Conservation (phyloP, 805 yeast genomes). For the Maudiozyma pseudohumilis region DNA sequence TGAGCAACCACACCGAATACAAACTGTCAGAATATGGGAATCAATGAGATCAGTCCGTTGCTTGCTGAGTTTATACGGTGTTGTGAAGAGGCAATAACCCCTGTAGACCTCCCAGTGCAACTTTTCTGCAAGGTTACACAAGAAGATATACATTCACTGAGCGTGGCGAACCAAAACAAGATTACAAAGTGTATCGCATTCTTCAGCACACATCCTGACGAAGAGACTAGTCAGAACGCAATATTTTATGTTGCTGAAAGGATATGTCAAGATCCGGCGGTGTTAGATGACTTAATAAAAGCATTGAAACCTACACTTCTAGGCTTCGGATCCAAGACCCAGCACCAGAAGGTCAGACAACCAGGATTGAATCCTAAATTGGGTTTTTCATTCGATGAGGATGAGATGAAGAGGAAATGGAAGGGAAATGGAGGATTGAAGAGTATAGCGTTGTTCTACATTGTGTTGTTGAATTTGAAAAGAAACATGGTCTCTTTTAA, state of each 20-base stretch:
- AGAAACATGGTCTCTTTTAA: constrained; percentile 18
- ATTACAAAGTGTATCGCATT: background rate
- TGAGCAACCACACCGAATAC: too few species aligned
- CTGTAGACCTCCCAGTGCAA: too few species aligned
- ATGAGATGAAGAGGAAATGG: constrained; percentile 17
- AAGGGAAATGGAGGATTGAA: constrained; percentile 16
- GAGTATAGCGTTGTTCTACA: constrained; percentile 19
- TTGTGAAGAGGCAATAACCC: too few species aligned
- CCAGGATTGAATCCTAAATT: constrained; percentile 11
- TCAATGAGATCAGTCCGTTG: too few species aligned
- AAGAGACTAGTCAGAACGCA: background rate
- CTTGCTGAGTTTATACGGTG: too few species aligned
- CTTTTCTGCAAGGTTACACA: too few species aligned
- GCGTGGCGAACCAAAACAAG: too few species aligned
- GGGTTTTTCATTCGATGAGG: constrained; percentile 14
- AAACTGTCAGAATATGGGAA: too few species aligned
- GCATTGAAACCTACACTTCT: constrained; percentile 10
- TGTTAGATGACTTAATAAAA: background rate
- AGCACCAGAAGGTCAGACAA: background rate
- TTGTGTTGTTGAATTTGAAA: constrained; percentile 12
- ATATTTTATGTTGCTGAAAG: too few species aligned
- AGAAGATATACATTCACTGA: too few species aligned
- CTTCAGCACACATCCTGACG: background rate
- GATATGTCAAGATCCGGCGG: too few species aligned
- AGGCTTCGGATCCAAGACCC: constrained; percentile 1